A percentile compares a stretch with the other conserved stretches of the same genome.
These are phyloP conservation scores for Sclerotinia glacialis DNA, from an alignment of 2,329 filamentous ascomycete species.

Conservation along the genomic window DNA sequence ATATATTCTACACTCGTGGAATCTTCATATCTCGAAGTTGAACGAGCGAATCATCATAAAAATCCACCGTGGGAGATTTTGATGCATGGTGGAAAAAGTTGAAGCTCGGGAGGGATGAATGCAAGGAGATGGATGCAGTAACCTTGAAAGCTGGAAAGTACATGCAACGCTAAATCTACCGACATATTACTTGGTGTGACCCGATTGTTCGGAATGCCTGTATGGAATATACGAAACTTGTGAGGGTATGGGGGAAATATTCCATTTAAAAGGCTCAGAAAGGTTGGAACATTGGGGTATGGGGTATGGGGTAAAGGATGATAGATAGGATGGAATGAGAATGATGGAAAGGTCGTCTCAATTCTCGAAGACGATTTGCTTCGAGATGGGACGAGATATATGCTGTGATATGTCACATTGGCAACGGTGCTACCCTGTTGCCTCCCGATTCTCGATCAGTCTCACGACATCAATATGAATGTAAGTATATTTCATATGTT, in stretches of 20 bases:
- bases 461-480: neutral
- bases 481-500: conserved; percentile 2
- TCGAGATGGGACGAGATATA: neutral
- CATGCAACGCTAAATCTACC: conserved; percentile 8
- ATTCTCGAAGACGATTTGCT: no score
- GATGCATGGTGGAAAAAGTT: neutral
- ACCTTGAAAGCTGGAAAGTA: conserved; percentile 15
- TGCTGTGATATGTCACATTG: neutral
- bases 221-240: neutral
- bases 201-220: conserved; percentile 12
- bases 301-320: neutral
- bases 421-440: neutral
- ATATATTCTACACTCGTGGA: neutral
- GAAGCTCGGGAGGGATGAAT: neutral
- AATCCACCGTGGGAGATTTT: neutral
- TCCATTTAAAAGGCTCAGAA: neutral
- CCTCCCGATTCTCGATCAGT: neutral
- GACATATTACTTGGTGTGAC: neutral
- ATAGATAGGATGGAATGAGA: neutral
- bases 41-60: neutral
- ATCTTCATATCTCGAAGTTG: neutral
- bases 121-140: conserved; percentile 9
- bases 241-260: neutral
- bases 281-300: neutral
- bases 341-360: neutral